Percentiles rank a stretch among this genome's conserved stretches.
Conservation (phyloP, 1,284 basidiomycete genomes). For the Coriolopsis trogii region DNA sequence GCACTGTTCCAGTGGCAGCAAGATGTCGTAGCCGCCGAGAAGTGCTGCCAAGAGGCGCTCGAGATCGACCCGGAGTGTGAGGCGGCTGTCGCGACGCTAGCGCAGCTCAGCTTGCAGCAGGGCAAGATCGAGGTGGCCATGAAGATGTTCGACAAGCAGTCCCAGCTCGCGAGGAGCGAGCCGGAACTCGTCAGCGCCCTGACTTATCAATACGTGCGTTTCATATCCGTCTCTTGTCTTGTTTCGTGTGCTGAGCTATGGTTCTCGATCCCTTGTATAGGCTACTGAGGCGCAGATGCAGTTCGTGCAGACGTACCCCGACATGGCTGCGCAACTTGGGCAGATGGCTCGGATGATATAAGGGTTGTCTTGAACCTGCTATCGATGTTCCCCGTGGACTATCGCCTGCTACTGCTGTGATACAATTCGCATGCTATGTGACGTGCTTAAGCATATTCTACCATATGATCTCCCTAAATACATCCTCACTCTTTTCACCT, state of each 20-base stretch:
- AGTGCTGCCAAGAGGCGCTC: conserved; percentile 88
- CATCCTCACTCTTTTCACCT: conserved; percentile 15
- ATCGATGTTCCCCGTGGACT: too few relatives aligned
- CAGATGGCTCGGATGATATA: conserved; percentile 50
- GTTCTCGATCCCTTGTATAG: conserved; percentile 43
- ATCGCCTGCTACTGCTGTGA: background rate
- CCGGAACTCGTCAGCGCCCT: conserved; percentile 88
- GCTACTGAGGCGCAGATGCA: conserved; percentile 81
- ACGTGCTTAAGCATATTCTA: conserved; percentile 20
- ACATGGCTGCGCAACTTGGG: conserved; percentile 69
- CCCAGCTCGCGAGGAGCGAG: conserved; percentile 89
- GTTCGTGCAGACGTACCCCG: conserved; percentile 83
- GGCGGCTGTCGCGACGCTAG: conserved; percentile 93
- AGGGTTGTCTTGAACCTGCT: conserved; percentile 2
- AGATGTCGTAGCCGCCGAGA: conserved; percentile 83
- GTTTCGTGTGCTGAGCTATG: too few relatives aligned
- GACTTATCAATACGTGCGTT: conserved; percentile 81
- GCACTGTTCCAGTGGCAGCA: conserved; percentile 97
- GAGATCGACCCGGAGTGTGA: conserved; percentile 93
- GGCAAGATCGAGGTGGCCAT: conserved; percentile 88
- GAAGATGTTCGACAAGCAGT: conserved; percentile 85
- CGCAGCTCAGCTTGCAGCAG: conserved; percentile 93
- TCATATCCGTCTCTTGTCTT: background rate
- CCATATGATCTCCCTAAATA: conserved; percentile 18
- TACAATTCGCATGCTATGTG: conserved; percentile 6